Base-by-base conservation (phyloP, 257 asterid genomes). In the Solanum chilense region DNA sequence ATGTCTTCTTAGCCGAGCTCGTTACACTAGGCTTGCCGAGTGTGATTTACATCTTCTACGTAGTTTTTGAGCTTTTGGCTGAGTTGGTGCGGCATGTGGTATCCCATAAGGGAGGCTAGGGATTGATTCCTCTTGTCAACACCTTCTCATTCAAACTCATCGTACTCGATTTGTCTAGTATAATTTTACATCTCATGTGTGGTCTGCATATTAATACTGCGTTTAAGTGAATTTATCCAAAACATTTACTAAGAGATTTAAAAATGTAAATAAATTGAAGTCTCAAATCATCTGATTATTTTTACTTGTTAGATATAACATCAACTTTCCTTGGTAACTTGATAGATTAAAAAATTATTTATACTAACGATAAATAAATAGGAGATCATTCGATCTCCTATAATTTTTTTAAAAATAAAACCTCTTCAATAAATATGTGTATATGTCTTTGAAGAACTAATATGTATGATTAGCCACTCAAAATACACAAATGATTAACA, bases 1-100 rank as follows among this genome's bases (percentile, higher is more conserved):
- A 62, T 62, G 15, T 11, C 69, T 62, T 62, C 69, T 62, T 9
- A 23, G 69, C 11, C 3, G 2, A 18, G 64, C 25, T 18, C 64
- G 2, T 18, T 23, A 0, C 7, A 62, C 69, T 23, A 14, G 29
- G 0, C 3, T 62, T 62, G 1, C 2, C 0, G 5, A 56, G 2
- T 56, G n/a, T 0, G n/a, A 0, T 18, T 56, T 56, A 18, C 64
- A 56, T 62, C 0, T 23, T 1, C 29, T 23, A n/a, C 2, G 15
- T 62, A 23, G 11, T 5, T 62, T 62, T 15, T 5, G 29, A 62
- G 31, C 1, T 62, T 23, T 62, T 66, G 73, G 0, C 10, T 66
- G 18, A 25, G 35, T 66, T 27, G 74, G 12, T 27, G 23, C 14
- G 14, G 0, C 6, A 27, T 2, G 21, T 27, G 74, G 5, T 68